These are phyloP conservation scores for Fusarium sp. DNA, from an alignment of 2,329 filamentous ascomycete genomes.

Conservation along the genomic window DNA sequence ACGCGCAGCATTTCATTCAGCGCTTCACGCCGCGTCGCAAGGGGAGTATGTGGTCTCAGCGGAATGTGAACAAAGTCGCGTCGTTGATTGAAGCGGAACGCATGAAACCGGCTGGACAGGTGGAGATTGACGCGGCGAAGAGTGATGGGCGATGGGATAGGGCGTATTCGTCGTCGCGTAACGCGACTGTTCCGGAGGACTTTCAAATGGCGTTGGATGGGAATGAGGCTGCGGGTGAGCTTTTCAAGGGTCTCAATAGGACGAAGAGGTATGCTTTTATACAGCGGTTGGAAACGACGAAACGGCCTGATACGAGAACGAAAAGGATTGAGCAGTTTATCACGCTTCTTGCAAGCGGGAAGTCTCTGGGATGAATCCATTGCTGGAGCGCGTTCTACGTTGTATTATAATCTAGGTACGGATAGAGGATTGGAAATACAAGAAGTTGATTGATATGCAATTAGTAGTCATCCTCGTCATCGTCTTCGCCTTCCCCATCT, in stretches of 20 bases:
- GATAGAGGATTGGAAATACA: neutral
- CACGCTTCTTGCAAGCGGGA: conserved; percentile 52
- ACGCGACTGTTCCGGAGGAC: conserved; percentile 62
- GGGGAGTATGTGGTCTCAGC: conserved; percentile 70
- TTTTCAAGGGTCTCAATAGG: conserved; percentile 60
- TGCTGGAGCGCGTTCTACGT: conserved; percentile 19
- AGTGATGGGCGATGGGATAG: conserved; percentile 69
- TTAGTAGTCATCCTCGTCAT: conserved; percentile 38
- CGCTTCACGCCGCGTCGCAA: conserved; percentile 70
- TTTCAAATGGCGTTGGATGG: conserved; percentile 59
- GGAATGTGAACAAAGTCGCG: conserved; percentile 67
- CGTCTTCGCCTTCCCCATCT: conserved; percentile 45
- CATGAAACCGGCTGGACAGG: conserved; percentile 63
- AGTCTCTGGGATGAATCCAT: conserved; percentile 45
- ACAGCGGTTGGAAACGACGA: conserved; percentile 60
- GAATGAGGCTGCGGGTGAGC: conserved; percentile 52
- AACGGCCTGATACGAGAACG: conserved; percentile 52
- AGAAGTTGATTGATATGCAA: neutral
- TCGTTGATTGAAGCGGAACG: conserved; percentile 59
- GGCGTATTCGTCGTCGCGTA: conserved; percentile 66
- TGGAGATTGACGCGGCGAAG: conserved; percentile 67
- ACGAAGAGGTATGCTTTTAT: conserved; percentile 62
- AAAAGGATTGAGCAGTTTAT: conserved; percentile 59
- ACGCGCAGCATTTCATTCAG: conserved; percentile 64
- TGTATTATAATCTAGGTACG: conserved; percentile 15